Evolutionary conservation across 768 basidiomycete genomes (phyloP), one percentile per base, ranked within the genome.

Genomic region (Russula earlei): DNA sequence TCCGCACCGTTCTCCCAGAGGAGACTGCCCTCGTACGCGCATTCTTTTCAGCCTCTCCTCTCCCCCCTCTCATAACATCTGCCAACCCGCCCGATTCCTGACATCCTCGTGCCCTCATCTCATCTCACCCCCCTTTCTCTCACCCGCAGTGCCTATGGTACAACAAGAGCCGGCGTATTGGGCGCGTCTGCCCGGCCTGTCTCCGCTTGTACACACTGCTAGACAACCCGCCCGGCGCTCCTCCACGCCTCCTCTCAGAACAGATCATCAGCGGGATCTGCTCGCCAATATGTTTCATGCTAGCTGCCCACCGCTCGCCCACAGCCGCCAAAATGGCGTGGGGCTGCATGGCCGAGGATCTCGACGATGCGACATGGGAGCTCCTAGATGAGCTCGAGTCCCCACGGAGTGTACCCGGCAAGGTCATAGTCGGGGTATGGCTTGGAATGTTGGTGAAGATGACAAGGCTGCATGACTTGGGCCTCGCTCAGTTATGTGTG

Each of bases 121-220:
- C 20, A 7, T 8, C n/a, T 33, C 42, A 20, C 58, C 87, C 87
- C 81, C 19, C 19, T 2, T 19, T 7, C 10, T 20, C 19, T 4
- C 86, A 10, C 27, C 36, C 2, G 15, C 62, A 57, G 56, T 57
- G 56, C 19, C 40, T 90, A 12, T 91, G 87, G 87, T 90, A 91
- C 64, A 91, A 91, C 73, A 88, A 88, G 70, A 88, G 85, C 65
- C 78, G 89, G 2, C 68, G 75, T 5, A 77, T 74, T 10, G 78
- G 82, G 52, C 81, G 89, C 25, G 76, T 91, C 49, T 91, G 89
- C 63, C 88, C 89, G 2, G 78, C 85, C 0, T 91, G 89, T 64
- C 79, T 82, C 66, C 71, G 88, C 15, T 68, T 89, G 29, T 91
- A 89, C 65, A 74, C 71, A 5, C 68, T 90, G 0, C 86, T 86